phyloP scores from a whole-genome alignment of 306 rosid species.

The Ormosia emarginata region DNA sequence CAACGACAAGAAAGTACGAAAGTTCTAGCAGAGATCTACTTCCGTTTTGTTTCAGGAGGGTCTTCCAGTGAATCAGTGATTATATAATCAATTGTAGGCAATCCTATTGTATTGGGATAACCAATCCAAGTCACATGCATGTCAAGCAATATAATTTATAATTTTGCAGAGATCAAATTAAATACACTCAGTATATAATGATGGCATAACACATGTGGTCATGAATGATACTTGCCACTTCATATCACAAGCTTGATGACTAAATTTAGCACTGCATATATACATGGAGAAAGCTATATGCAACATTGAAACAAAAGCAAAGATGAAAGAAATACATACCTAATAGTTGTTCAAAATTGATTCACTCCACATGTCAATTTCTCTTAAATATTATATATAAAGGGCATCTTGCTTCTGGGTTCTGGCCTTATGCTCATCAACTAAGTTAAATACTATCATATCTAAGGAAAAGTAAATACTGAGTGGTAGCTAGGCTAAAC shows the following conservation, averaged over 20 bases:
- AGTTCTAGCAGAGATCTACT: constrained; percentile 47
- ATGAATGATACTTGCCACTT: neutral
- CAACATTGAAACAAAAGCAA: neutral
- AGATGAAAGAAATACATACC: neutral
- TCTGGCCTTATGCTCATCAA: neutral
- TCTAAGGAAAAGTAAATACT: neutral
- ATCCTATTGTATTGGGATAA: constrained; percentile 96
- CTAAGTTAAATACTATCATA: neutral
- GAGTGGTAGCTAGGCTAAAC: neutral
- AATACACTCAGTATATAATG: neutral
- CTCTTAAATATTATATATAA: neutral
- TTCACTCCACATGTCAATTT: neutral
- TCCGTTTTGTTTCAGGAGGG: constrained; percentile 78
- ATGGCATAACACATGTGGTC: neutral
- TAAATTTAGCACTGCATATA: neutral
- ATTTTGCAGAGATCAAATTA: constrained; percentile 3
- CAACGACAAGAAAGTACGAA: constrained; percentile 26
- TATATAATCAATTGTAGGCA: constrained; percentile 91
- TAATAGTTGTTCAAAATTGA: neutral
- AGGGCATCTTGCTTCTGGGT: neutral
- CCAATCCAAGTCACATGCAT: constrained; percentile 96
- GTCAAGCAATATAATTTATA: constrained; percentile 21
- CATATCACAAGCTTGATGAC: neutral
- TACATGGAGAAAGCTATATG: neutral
- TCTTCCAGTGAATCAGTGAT: constrained; percentile 88